Percentiles rank a stretch among this genome's conserved stretches.
Conservation (phyloP, 768 basidiomycete genomes). For the Symmetrospora coprosmae region DNA sequence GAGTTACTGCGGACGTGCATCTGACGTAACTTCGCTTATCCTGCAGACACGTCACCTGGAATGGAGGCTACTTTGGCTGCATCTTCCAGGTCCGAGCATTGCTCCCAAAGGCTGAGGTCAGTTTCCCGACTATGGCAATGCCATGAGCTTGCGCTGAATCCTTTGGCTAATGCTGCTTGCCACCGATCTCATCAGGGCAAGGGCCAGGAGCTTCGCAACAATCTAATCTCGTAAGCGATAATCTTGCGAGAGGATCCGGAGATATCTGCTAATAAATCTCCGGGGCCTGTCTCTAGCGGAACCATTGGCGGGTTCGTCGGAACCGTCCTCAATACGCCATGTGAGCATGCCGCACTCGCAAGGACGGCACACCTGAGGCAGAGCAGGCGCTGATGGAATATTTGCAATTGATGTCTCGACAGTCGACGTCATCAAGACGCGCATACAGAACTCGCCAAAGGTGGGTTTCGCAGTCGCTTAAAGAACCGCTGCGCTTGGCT, state of each 20-base stretch:
- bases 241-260: background rate
- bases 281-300: conserved; percentile 39
- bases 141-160: background rate
- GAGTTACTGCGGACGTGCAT: background rate
- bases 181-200: conserved; percentile 56
- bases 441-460: conserved; percentile 53
- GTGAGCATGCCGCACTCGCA: conserved; percentile 28
- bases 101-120: conserved; percentile 72
- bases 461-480: background rate
- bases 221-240: conserved; percentile 56
- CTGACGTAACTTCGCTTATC: background rate
- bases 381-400: too few relatives aligned
- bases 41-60: conserved; percentile 28
- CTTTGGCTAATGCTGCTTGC: background rate
- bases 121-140: conserved; percentile 29
- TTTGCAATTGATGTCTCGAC: conserved; percentile 1
- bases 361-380: background rate
- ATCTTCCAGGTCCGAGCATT: conserved; percentile 70
- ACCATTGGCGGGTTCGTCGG: conserved; percentile 66
- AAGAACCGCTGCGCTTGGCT: background rate
- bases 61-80: conserved; percentile 79
- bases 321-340: conserved; percentile 65
- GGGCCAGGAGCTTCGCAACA: conserved; percentile 58
- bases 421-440: conserved; percentile 82
- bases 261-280: background rate